These are phyloP conservation scores for Talaromyces wortmannii DNA, from an alignment of 495 filamentous ascomycete genomes.

Conservation along the genomic window DNA sequence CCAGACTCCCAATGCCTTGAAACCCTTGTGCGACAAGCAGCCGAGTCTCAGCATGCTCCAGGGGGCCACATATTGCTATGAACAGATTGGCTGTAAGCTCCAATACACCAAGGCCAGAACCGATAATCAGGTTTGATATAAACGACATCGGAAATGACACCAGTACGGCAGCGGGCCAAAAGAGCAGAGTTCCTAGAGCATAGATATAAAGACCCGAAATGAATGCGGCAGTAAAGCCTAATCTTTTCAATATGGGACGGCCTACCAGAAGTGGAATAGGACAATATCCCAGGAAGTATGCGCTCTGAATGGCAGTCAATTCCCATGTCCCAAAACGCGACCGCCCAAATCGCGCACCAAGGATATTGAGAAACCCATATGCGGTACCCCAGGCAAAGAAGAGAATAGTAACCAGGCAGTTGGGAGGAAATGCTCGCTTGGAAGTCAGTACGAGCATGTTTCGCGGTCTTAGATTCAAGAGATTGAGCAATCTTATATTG, in stretches of 20 bases:
- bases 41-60: conserved; percentile 44
- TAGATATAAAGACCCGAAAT: conserved; percentile 43
- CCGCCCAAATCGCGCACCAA: conserved; percentile 43
- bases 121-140: conserved; percentile 48
- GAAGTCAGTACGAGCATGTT: conserved; percentile 49
- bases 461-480: conserved; percentile 58
- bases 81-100: conserved; percentile 49
- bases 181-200: conserved; percentile 43
- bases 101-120: conserved; percentile 40
- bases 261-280: conserved; percentile 39
- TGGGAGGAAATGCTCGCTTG: conserved; percentile 28
- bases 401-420: conserved; percentile 50
- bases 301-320: conserved; percentile 37
- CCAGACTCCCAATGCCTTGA: conserved; percentile 45
- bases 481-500: conserved; percentile 27
- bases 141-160: conserved; percentile 46
- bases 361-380: conserved; percentile 58
- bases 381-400: conserved; percentile 71
- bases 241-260: conserved; percentile 35
- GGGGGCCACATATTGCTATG: conserved; percentile 45
- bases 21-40: conserved; percentile 46
- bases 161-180: conserved; percentile 51
- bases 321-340: conserved; percentile 19
- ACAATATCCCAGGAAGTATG: conserved; percentile 44
- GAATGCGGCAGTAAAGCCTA: conserved; percentile 47